phyloP scores from a whole-genome alignment of 176 grass and related monocot genomes.

The Phragmites australis region DNA sequence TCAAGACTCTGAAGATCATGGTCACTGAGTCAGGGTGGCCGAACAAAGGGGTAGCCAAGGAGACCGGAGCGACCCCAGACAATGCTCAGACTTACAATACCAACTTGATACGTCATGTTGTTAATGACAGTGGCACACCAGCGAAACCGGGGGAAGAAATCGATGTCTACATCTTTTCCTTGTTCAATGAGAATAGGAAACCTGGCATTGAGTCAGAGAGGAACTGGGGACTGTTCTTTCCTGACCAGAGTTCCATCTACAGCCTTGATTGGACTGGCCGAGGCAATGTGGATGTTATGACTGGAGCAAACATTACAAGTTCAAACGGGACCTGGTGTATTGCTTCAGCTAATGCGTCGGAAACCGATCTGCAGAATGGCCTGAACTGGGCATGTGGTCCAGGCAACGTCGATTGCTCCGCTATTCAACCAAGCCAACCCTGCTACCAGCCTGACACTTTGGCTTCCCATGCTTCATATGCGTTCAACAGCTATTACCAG shows the following conservation, averaged over 20 bases:
- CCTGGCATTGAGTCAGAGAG: slow-evolving; percentile 89
- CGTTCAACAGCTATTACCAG: slow-evolving; percentile 90
- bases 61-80: slow-evolving; percentile 77
- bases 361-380: slow-evolving; percentile 77
- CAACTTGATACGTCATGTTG: slow-evolving; percentile 75
- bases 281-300: slow-evolving; percentile 85
- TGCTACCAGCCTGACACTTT: slow-evolving; percentile 87
- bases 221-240: slow-evolving; percentile 92
- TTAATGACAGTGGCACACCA: slow-evolving; percentile 90
- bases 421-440: slow-evolving; percentile 94
- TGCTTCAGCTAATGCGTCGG: slow-evolving; percentile 77
- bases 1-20: slow-evolving; percentile 93
- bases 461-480: slow-evolving; percentile 82
- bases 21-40: slow-evolving; percentile 92
- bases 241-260: slow-evolving; percentile 82
- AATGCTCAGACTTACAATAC: slow-evolving; percentile 97
- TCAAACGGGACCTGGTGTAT: slow-evolving; percentile 85
- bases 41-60: slow-evolving; percentile 71
- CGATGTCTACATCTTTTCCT: slow-evolving; percentile 89
- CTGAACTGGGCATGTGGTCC: slow-evolving; percentile 93
- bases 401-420: slow-evolving; percentile 89
- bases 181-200: slow-evolving; percentile 98
- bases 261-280: slow-evolving; percentile 89
- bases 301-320: slow-evolving; percentile 83
- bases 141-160: slow-evolving; percentile 86